These are phyloP conservation scores for Botrytis squamosa DNA, from an alignment of 2,329 filamentous ascomycete species.

Conservation along the genomic window DNA sequence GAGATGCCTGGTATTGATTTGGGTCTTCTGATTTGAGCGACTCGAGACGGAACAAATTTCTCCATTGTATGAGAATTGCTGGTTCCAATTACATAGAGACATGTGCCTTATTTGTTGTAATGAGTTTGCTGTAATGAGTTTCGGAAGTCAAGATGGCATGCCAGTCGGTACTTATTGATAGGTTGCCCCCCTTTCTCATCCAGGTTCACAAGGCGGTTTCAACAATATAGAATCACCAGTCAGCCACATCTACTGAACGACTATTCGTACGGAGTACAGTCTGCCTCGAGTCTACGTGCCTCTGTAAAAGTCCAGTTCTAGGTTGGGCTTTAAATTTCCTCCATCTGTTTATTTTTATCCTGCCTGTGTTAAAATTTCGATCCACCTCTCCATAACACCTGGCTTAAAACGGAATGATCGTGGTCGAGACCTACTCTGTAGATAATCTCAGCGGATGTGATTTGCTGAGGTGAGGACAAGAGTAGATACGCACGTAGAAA, in stretches of 20 bases:
- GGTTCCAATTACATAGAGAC: not conserved
- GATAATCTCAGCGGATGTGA: not conserved
- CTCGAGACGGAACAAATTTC: not conserved
- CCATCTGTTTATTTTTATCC: not conserved
- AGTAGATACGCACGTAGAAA: too few relatives aligned
- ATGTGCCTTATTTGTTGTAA: not conserved
- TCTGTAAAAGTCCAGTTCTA: not conserved
- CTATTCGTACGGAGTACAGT: too few relatives aligned
- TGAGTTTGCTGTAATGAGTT: not conserved
- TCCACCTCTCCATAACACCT: not conserved
- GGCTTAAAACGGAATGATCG: not conserved
- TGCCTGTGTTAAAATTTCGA: not conserved
- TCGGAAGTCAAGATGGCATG: not conserved
- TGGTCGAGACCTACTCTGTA: not conserved
- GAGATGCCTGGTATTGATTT: not conserved
- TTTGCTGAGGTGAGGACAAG: not conserved
- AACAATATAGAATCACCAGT: not conserved
- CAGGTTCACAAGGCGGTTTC: not conserved
- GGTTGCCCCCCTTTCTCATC: not conserved
- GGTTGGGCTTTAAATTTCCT: not conserved
- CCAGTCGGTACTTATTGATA: not conserved
- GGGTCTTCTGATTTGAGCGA: not conserved
- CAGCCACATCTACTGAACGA: not conserved
- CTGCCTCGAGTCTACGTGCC: not conserved
- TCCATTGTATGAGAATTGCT: not conserved